Base-by-base conservation (phyloP, 805 yeast genomes). In the Lipomyces lipofer region DNA sequence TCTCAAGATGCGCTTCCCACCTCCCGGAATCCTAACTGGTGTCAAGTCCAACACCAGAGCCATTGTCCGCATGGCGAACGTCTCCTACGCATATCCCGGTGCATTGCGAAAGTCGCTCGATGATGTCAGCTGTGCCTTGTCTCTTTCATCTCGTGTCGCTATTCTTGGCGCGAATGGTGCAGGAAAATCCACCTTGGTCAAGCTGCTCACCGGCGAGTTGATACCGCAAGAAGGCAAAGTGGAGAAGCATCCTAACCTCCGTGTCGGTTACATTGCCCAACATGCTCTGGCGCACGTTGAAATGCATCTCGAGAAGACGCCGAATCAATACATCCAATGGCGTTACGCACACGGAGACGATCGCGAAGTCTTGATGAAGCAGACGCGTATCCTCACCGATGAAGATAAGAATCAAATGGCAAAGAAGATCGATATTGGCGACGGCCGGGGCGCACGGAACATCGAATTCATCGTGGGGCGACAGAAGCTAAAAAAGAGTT, bases 161-260 rank as follows among this genome's bases (percentile, higher is more conserved):
- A 84, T 94, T 66, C 75, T 94, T 54, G 99, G 99, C 52, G 97
- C 98, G 59, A 92, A 92, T 71, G 99, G 99, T 79, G 99, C 99
- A 49, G 99, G 99, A 76, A 92, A 92, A 72, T 89, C 97, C 10
- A 92, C 99, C 15, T 79, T 94, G 67, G 92, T 94, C 73, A 92
- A 92, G 73, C 77, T 94, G 51, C 78, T 92, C 64, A 94, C 98
- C 8, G 99, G 88, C 62, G 99, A 92, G 73, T 77, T 89, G 54
- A 80, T 87, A 52, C 97, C 99, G 21, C 79, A 82, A 60, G 79
- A 75, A 55, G 99, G 99, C 67, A 84, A 82, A 58, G 97, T 92
- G 53, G 97, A 94, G 76, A 94, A 94, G 73, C 99, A 92, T 76
- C 98, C 98, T 62, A 92, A 92, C 74, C 79, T 94, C 75, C 90